Evolutionary conservation across 306 rosid genomes (phyloP).

Genomic region (Lablab purpureus): DNA sequence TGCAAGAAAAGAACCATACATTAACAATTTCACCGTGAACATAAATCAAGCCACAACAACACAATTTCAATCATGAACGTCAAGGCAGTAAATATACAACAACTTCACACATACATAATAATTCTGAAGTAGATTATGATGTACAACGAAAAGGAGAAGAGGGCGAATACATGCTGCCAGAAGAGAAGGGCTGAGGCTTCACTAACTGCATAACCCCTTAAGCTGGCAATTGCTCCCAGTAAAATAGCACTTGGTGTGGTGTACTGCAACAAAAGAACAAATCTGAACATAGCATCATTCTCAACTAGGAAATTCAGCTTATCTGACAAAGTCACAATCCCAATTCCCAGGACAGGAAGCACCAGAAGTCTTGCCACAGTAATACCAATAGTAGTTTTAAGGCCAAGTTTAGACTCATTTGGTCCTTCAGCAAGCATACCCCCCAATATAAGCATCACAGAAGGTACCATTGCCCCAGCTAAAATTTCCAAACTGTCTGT

Average conservation of each 20-base stretch:
- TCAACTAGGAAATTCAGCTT: conserved; percentile 65
- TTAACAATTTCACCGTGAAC: too few relatives aligned
- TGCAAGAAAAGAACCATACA: too few relatives aligned
- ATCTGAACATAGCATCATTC: conserved; percentile 69
- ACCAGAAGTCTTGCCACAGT: conserved; percentile 77
- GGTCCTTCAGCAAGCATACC: conserved; percentile 98
- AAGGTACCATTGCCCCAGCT: conserved; percentile 84
- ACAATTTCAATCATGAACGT: too few relatives aligned
- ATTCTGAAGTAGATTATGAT: conserved; percentile 74
- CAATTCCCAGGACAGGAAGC: conserved; percentile 87
- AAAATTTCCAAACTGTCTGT: conserved; percentile 80
- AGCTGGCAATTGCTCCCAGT: conserved; percentile 87
- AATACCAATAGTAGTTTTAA: conserved; percentile 75
- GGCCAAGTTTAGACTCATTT: conserved; percentile 75
- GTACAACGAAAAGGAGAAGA: conserved; percentile 78
- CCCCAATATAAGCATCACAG: conserved; percentile 89
- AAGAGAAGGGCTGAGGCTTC: conserved; percentile 91
- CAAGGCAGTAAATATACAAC: conserved; percentile 11
- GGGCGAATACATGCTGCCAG: conserved; percentile 92
- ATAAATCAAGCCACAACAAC: too few relatives aligned
- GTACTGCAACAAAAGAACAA: conserved; percentile 85
- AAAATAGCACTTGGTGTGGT: conserved; percentile 90
- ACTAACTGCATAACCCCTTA: conserved; percentile 89
- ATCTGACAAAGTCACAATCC: conserved; percentile 65
- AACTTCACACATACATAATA: conserved; percentile 51